Base-by-base conservation (phyloP, 2,329 filamentous ascomycete species). In the Trichophyton simii region DNA sequence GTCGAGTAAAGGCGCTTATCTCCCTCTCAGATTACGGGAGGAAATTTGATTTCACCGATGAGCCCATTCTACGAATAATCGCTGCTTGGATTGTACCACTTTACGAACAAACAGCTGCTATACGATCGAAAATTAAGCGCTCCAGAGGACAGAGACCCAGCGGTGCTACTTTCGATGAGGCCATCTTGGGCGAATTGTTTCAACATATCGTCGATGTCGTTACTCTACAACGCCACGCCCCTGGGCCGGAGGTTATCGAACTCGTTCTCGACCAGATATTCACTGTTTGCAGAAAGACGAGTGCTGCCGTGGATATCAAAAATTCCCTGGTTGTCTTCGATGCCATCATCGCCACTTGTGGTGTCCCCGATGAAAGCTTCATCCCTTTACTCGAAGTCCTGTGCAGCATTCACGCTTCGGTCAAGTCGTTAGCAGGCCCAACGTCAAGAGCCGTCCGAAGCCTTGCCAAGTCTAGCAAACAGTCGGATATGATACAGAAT, bases 381-480 rank as follows among this genome's bases (percentile, higher is more conserved):
- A 62, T 69, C 41, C 66, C 69, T 31, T 65, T 77, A 57, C 65
- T 77, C 31, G 74, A 77, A 60, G 73, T 77, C 36, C 67, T 77
- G 41, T 77, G 74, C 68, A 76, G 73, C 62, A 77, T 77, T 28
- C 74, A 76, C 66, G 73, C 73, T 41, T 76, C 74, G 20, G 75
- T 77, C 34, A 76, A 74, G 61, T 70, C 74, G 38, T 65, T 77
- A 22, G 74, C 74, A 36, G 74, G 74, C 3, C 75, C 74, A 25
- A 77, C 75, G 0, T 75, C 75, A 15, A 68, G 73, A 60, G 73
- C 72, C 31, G 75, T 76, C 36, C 72, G 75, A 44, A 76, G 72
- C 62, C 62, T 77, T 15, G 73, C 72, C 9, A 76, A 74, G 62
- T 76, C 75, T 15, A 67, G 67, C 28, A 69, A 71, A 59, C 72